Percentiles rank a stretch among this genome's conserved stretches.
Conservation (phyloP, 257 asterid species). For the Vinca minor region DNA sequence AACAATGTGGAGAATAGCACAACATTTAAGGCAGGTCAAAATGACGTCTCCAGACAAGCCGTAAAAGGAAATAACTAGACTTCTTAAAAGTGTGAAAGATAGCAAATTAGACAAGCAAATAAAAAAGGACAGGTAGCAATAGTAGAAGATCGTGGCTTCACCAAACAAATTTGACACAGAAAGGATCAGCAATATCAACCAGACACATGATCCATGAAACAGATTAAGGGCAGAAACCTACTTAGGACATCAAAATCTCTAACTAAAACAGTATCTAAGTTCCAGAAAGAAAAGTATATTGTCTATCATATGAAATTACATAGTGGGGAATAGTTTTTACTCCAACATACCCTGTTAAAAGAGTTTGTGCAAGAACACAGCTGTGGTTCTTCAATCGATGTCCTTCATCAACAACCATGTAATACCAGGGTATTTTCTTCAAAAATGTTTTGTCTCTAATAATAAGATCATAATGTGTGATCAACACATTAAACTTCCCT, state of each 20-base stretch:
- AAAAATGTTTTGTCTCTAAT: constrained; percentile 87
- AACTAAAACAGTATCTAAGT: neutral
- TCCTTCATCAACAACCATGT: constrained; percentile 96
- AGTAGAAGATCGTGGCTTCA: neutral
- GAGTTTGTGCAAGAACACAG: constrained; percentile 87
- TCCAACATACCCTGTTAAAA: constrained; percentile 65
- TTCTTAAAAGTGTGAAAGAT: neutral
- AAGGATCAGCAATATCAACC: neutral
- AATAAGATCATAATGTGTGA: constrained; percentile 93
- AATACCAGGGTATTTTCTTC: constrained; percentile 85
- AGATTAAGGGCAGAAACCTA: neutral
- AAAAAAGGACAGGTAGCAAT: neutral
- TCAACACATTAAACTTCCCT: constrained; percentile 86
- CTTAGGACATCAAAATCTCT: constrained; percentile 2
- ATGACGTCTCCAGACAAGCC: neutral
- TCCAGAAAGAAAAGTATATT: neutral
- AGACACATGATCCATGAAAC: neutral
- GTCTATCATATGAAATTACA: neutral
- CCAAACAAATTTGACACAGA: neutral
- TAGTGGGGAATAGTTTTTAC: no score
- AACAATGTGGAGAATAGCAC: neutral
- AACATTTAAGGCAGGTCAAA: neutral
- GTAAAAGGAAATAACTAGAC: neutral
- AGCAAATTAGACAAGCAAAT: no score
- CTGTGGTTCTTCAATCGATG: constrained; percentile 89